Conservation (phyloP, 441 rosid species). For the Bocquillonia castaneifolia region DNA sequence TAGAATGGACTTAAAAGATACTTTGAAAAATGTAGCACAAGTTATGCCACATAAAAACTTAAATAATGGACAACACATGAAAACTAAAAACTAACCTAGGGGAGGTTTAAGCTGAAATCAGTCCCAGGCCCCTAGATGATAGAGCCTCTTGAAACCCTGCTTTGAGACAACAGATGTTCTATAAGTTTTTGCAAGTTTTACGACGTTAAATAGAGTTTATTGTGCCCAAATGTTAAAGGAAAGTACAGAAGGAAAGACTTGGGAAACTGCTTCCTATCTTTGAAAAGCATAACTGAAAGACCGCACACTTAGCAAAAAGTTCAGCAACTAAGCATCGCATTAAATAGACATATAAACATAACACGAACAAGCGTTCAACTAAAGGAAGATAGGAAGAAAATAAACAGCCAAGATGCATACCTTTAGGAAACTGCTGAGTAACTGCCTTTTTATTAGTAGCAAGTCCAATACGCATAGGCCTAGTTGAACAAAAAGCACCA, state of each 20-base stretch:
- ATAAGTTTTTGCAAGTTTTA: constrained; percentile 54
- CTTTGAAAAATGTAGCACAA: constrained; percentile 46
- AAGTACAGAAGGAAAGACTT: constrained; percentile 48
- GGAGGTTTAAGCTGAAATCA: constrained; percentile 88
- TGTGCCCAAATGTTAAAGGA: constrained; percentile 50
- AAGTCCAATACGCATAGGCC: constrained; percentile 66
- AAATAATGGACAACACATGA: constrained; percentile 46
- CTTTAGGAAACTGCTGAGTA: constrained; percentile 47
- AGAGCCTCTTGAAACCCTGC: constrained; percentile 95
- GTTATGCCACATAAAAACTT: constrained; percentile 53
- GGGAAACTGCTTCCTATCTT: constrained; percentile 45
- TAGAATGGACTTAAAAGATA: constrained; percentile 33
- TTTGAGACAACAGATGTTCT: constrained; percentile 72
- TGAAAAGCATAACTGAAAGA: constrained; percentile 40
- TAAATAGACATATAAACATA: constrained; percentile 3
- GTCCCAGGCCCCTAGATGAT: constrained; percentile 89
- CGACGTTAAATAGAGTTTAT: constrained; percentile 37
- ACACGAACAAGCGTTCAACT: constrained; percentile 5
- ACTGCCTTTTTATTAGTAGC: constrained; percentile 55
- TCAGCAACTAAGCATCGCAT: constrained; percentile 6
- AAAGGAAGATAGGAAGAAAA: not conserved
- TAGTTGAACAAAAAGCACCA: constrained; percentile 57
- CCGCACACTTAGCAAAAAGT: constrained; percentile 21
- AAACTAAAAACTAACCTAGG: constrained; percentile 91
- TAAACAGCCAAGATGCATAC: constrained; percentile 28